Evolutionary conservation across 805 yeast genomes (phyloP), one percentile per base, ranked within the genome.

Genomic region (Schizosaccharomyces osmophilus): DNA sequence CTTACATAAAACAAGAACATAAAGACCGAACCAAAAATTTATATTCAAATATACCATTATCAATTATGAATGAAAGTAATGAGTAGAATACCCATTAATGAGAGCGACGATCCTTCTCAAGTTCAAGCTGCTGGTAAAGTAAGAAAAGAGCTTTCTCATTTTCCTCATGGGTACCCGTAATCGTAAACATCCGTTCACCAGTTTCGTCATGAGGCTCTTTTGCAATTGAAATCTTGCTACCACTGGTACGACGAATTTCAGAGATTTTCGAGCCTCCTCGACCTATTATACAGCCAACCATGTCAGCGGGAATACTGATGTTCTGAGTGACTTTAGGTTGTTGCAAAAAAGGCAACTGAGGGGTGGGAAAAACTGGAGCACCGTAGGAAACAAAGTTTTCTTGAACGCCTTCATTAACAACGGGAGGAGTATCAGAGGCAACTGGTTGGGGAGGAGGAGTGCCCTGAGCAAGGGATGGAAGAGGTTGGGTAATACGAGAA

Each of bases 201-300:
- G 79, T 74, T 48, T 79, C 82, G 61, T 69, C 69, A 66, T 80
- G 80, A 61, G 81, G 80, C 66, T 82, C 85, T 62, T 83, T 81
- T 48, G 84, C 81, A 65, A 88, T 85, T 4, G 82, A 80, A 69
- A 88, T 86, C 51, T 81, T 79, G 48, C 95, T 88, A 51, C 88
- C 89, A 59, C 88, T 79, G 43, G 77, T 77, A 66, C 84, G 81
- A 67, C 95, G 79, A 60, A 88, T 83, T 64, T 88, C 94, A 70
- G 85, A 93, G 66, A 88, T 87, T 72, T 94, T 79, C 36, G 85
- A 74, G 48, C 95, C 95, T 65, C 83, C 82, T 66, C 84, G 83
- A 63, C 96, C 96, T 67, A 88, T 86, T 62, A 88, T 76, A 60
- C 95, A 90, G 55, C 96, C 96, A 57, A 88, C 95, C 73, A 82